Evolutionary conservation across 2,329 filamentous ascomycete genomes (phyloP).

Genomic region (Xylariaceae sp.): DNA sequence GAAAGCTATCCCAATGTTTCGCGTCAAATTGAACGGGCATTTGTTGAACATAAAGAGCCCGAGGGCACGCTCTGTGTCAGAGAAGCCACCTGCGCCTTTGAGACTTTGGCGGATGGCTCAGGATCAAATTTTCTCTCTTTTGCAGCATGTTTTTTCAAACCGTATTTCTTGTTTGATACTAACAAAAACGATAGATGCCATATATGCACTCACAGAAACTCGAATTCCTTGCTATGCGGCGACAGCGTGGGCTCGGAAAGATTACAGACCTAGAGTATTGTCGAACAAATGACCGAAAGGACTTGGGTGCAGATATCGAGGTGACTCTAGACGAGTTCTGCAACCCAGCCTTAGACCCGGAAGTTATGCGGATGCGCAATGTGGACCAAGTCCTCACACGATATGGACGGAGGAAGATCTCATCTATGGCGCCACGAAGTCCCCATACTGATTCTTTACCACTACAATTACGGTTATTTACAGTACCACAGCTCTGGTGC

Average conservation of each 20-base stretch:
- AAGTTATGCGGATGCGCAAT: constrained; percentile 2
- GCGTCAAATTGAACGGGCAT: not conserved
- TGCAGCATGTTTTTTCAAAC: too few species aligned
- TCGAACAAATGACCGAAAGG: not conserved
- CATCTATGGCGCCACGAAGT: too few species aligned
- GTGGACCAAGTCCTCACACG: constrained; percentile 4
- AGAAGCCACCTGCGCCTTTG: constrained; percentile 1
- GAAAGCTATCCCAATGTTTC: too few species aligned
- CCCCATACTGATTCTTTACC: too few species aligned
- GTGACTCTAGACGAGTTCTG: constrained; percentile 7
- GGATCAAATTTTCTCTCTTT: not conserved
- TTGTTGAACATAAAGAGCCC: not conserved
- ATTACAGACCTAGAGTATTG: not conserved
- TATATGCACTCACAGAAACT: too few species aligned
- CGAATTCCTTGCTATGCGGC: too few species aligned
- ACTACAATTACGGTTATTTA: not conserved
- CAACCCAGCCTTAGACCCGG: constrained; percentile 1
- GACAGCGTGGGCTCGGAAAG: not conserved
- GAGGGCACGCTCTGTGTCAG: not conserved
- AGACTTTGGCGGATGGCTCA: not conserved
- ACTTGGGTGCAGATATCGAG: constrained; percentile 2
- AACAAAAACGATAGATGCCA: too few species aligned
- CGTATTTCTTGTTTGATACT: too few species aligned
- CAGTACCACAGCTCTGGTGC: constrained; percentile 4
- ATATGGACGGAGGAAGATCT: not conserved